A percentile compares a stretch with the other conserved stretches of the same genome.
Evolutionary conservation across 352 stramenopile genomes (phyloP).

Genomic region (Aphanomyces invadans): DNA sequence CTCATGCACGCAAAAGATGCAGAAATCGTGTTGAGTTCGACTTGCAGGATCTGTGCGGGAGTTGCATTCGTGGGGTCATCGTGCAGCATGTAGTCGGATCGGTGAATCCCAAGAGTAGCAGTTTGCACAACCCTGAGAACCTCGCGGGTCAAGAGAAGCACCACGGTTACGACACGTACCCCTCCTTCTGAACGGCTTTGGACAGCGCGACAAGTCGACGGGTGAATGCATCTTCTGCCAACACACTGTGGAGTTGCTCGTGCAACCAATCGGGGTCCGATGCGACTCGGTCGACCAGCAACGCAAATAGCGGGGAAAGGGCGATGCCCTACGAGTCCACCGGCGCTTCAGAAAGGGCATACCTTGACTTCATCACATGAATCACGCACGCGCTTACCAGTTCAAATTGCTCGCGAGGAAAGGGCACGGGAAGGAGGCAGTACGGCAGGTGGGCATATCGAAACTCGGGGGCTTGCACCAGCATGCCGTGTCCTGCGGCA

Average conservation of each 20-base stretch:
- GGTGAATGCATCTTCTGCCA: slow-evolving; percentile 85
- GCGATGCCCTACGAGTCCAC: slow-evolving; percentile 32
- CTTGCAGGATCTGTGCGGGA: slow-evolving; percentile 57
- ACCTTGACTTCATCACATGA: not conserved
- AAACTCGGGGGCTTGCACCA: slow-evolving; percentile 17
- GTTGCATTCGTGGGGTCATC: slow-evolving; percentile 37
- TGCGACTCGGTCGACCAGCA: slow-evolving; percentile 71
- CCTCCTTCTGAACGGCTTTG: slow-evolving; percentile 52
- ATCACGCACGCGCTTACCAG: not conserved
- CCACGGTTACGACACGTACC: slow-evolving; percentile 30
- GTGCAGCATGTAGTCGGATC: slow-evolving; percentile 95
- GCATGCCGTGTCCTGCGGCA: slow-evolving; percentile 21
- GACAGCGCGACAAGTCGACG: slow-evolving; percentile 69
- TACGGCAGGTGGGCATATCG: slow-evolving; percentile 20
- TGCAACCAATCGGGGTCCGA: slow-evolving; percentile 77
- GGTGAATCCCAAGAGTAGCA: slow-evolving; percentile 82
- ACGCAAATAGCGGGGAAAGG: slow-evolving; percentile 66
- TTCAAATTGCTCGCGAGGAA: slow-evolving; percentile 22
- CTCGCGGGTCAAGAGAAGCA: not conserved
- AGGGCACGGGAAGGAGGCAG: slow-evolving; percentile 23
- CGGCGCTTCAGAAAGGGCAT: not conserved
- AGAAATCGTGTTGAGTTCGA: slow-evolving; percentile 98
- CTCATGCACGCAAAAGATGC: slow-evolving; percentile 95
- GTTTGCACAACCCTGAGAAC: slow-evolving; percentile 36
- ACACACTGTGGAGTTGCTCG: slow-evolving; percentile 52